These are phyloP conservation scores for Aureobasidium sp. DNA, from an alignment of 2,329 filamentous ascomycete species.

Conservation along the genomic window DNA sequence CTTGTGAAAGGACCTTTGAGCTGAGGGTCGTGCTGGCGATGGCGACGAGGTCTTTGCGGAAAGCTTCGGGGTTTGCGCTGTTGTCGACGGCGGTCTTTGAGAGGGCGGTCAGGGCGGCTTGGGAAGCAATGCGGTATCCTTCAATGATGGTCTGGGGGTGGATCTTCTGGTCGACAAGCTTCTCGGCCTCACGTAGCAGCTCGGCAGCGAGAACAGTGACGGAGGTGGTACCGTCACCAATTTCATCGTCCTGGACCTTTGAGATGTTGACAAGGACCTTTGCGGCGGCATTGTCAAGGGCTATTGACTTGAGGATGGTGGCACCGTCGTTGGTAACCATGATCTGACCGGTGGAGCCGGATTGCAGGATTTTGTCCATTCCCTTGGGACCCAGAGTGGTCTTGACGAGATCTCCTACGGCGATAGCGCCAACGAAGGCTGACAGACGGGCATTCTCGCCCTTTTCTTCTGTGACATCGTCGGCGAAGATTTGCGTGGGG, in stretches of 20 bases:
- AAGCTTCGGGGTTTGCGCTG: constrained; percentile 73
- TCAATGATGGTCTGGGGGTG: constrained; percentile 99
- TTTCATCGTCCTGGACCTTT: constrained; percentile 98
- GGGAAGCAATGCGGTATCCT: constrained; percentile 93
- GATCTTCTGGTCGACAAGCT: constrained; percentile 95
- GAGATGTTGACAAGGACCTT: constrained; percentile 99
- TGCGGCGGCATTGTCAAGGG: constrained; percentile 93
- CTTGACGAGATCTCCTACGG: constrained; percentile 95
- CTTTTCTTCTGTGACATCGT: constrained; percentile 95
- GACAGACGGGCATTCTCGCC: constrained; percentile 97
- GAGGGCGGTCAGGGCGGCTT: constrained; percentile 76
- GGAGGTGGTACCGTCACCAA: constrained; percentile 97
- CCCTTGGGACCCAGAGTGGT: constrained; percentile 95
- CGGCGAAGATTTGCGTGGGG: constrained; percentile 95
- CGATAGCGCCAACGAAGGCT: constrained; percentile 97
- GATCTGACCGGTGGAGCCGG: constrained; percentile 90
- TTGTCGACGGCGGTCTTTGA: constrained; percentile 83
- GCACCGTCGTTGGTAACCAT: constrained; percentile 99
- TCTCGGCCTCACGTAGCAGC: constrained; percentile 90
- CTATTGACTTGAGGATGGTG: constrained; percentile 96
- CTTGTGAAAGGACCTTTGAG: constrained; percentile 93
- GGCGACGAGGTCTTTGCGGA: constrained; percentile 79
- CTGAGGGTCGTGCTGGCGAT: constrained; percentile 94
- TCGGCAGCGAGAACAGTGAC: constrained; percentile 93
- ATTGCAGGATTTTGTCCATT: constrained; percentile 98